Conservation (phyloP, 495 filamentous ascomycete genomes). For the Aspergillus leporis region DNA sequence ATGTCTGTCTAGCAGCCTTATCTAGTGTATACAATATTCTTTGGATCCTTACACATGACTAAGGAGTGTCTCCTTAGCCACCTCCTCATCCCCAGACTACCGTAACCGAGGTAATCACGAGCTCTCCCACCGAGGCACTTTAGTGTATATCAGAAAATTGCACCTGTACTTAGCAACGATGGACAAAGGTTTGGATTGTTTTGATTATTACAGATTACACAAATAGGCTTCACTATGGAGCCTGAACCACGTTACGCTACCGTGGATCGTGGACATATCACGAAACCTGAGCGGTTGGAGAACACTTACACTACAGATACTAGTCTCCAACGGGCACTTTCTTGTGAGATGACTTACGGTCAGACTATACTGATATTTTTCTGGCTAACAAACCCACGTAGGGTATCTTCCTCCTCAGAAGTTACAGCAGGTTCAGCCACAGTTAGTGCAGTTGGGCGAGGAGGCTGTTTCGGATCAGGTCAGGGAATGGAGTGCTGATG, state of each 20-base stretch:
- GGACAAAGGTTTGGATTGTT: not conserved
- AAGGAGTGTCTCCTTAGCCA: not conserved
- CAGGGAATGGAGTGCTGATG: conserved; percentile 37
- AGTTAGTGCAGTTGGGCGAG: conserved; percentile 30
- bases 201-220: not conserved
- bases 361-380: conserved; percentile 1
- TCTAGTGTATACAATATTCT: too few relatives aligned
- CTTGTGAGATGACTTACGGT: conserved; percentile 21
- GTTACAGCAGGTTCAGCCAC: conserved; percentile 21
- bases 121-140: not conserved
- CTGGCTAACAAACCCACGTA: not conserved
- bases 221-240: not conserved
- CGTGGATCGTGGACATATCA: conserved; percentile 35
- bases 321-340: conserved; percentile 27
- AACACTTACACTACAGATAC: conserved; percentile 38
- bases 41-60: too few relatives aligned
- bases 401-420: conserved; percentile 33
- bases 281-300: conserved; percentile 26
- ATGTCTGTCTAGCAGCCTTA: too few relatives aligned
- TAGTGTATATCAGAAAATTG: not conserved
- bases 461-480: conserved; percentile 36
- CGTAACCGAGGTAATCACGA: conserved; percentile 1
- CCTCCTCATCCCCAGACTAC: not conserved
- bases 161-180: not conserved
- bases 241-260: conserved; percentile 38